Percentiles rank a stretch among this genome's conserved stretches.
Evolutionary conservation across 352 stramenopile species (phyloP).

Genomic region (Pythium coloratum): DNA sequence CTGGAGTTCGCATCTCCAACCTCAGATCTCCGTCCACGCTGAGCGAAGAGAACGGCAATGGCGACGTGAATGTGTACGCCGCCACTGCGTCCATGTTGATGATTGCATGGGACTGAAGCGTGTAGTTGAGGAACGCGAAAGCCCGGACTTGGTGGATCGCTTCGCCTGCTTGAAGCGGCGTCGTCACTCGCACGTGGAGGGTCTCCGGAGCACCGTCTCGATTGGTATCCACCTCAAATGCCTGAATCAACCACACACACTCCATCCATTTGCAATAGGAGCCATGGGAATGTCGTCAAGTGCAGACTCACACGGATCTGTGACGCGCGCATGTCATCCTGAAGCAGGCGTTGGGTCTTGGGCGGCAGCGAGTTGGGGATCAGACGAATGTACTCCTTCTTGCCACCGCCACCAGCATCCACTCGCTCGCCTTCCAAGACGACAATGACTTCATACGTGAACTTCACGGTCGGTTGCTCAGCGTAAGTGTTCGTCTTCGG

Average conservation of each 20-base stretch:
- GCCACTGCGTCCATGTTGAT: constrained; percentile 72
- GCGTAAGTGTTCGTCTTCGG: constrained; percentile 52
- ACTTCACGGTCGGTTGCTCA: constrained; percentile 57
- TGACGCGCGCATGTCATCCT: constrained; percentile 35
- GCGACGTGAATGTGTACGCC: constrained; percentile 37
- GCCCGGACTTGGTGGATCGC: constrained; percentile 46
- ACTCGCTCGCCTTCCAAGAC: constrained; percentile 52
- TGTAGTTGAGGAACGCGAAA: constrained; percentile 64
- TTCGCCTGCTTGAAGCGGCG: constrained; percentile 47
- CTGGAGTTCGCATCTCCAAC: constrained; percentile 44
- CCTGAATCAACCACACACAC: constrained; percentile 15
- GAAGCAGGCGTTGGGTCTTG: constrained; percentile 44
- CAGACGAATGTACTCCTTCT: constrained; percentile 21
- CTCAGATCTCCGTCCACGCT: constrained; percentile 62
- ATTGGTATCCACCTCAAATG: constrained; percentile 52
- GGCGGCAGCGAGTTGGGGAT: constrained; percentile 49
- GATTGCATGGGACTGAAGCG: constrained; percentile 44
- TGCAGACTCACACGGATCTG: constrained; percentile 38
- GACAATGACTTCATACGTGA: constrained; percentile 65
- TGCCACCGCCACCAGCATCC: constrained; percentile 3
- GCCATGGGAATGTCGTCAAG: background rate
- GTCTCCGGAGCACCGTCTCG: constrained; percentile 48
- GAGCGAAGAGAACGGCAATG: constrained; percentile 37
- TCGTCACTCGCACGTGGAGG: constrained; percentile 52
- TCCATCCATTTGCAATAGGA: background rate